These are phyloP conservation scores for Magnusiomyces ingens DNA, from an alignment of 1,139 yeast species.

Conservation along the genomic window DNA sequence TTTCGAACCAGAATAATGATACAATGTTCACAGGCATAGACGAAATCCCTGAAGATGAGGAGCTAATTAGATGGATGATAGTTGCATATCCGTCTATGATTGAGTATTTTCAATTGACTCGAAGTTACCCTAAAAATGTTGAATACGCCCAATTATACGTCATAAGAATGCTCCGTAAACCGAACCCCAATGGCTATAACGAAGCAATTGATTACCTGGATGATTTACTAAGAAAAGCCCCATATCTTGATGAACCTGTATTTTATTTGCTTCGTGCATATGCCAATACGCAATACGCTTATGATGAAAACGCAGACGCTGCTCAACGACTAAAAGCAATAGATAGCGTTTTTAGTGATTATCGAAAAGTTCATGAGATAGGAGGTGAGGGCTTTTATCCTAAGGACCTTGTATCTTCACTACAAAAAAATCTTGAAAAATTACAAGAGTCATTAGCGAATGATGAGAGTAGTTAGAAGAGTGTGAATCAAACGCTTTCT, in stretches of 20 bases:
- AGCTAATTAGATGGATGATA: constrained; percentile 3
- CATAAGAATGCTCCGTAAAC: too few relatives aligned
- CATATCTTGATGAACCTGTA: constrained; percentile 5
- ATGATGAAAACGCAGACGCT: neutral
- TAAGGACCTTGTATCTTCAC: neutral
- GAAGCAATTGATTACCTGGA: constrained; percentile 2
- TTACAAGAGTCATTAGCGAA: too few relatives aligned
- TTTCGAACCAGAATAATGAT: too few relatives aligned
- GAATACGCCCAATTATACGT: too few relatives aligned
- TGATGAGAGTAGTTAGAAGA: too few relatives aligned
- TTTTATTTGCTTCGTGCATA: constrained; percentile 1
- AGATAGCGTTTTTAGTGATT: neutral
- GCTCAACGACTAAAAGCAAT: neutral
- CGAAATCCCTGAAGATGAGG: neutral
- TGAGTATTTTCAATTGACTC: neutral
- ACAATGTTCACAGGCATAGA: neutral
- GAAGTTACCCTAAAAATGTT: too few relatives aligned
- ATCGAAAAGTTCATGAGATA: neutral
- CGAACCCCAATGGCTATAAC: neutral
- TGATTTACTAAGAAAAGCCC: neutral
- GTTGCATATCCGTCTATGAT: neutral
- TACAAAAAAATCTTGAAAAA: too few relatives aligned
- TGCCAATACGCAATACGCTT: neutral
- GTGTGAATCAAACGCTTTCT: too few relatives aligned
- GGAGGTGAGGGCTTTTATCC: neutral